Evolutionary conservation across 495 filamentous ascomycete genomes (phyloP).

Genomic region (Aspergillus hancockii): DNA sequence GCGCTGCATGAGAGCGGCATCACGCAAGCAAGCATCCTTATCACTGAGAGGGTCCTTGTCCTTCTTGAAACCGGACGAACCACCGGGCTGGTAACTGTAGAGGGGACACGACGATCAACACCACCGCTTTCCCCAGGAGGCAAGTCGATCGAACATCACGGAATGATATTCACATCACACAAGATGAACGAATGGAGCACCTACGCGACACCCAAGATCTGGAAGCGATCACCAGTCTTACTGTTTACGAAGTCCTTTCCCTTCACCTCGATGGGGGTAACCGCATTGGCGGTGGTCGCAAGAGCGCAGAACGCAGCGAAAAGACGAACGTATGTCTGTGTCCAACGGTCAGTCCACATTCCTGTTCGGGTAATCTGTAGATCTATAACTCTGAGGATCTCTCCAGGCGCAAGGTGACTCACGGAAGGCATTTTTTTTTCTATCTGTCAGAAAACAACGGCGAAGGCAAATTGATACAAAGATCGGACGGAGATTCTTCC

Average conservation of each 20-base stretch:
- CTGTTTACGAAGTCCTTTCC: constrained; percentile 84
- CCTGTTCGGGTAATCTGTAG: not conserved
- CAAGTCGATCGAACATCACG: constrained; percentile 21
- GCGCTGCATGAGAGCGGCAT: constrained; percentile 89
- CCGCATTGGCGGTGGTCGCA: constrained; percentile 59
- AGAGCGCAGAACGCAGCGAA: constrained; percentile 44
- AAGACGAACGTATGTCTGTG: constrained; percentile 37
- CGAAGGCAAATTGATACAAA: not conserved
- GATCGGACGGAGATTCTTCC: constrained; percentile 6
- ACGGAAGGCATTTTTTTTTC: constrained; percentile 15
- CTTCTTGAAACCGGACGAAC: constrained; percentile 74
- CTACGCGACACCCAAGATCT: constrained; percentile 84
- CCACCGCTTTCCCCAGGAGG: constrained; percentile 13
- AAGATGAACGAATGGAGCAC: constrained; percentile 19
- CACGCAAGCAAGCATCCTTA: constrained; percentile 73
- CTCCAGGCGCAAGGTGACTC: not conserved
- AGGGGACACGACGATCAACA: constrained; percentile 22
- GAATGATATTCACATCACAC: not conserved
- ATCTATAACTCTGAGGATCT: not conserved
- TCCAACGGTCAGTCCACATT: not conserved
- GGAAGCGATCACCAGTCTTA: constrained; percentile 75
- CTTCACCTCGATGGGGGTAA: constrained; percentile 70
- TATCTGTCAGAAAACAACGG: not conserved
- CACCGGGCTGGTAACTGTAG: constrained; percentile 83
- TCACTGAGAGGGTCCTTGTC: constrained; percentile 75